phyloP scores from a whole-genome alignment of 2,329 filamentous ascomycete genomes.

The Fusarium clavum region DNA sequence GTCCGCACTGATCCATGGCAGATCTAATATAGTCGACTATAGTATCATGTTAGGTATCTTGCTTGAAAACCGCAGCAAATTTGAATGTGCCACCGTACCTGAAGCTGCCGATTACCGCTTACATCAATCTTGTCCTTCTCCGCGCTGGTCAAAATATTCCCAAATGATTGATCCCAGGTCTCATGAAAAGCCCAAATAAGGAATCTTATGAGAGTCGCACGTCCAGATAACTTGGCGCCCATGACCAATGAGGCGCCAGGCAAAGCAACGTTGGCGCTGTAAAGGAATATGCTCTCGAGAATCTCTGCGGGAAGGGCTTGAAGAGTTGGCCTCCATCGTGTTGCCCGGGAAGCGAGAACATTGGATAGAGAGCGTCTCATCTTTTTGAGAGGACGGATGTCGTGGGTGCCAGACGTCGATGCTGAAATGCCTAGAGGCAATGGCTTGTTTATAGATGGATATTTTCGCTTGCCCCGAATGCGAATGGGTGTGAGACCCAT shows the following conservation, averaged over 20 bases:
- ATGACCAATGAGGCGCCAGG: slow-evolving; percentile 58
- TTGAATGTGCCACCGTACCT: slow-evolving; percentile 52
- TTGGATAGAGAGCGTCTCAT: slow-evolving; percentile 47
- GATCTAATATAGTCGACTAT: slow-evolving; percentile 58
- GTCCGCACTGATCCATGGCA: slow-evolving; percentile 59
- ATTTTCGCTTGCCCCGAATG: slow-evolving; percentile 64
- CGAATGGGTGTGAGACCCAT: slow-evolving; percentile 64
- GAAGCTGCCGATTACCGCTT: slow-evolving; percentile 56
- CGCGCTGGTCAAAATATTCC: slow-evolving; percentile 37
- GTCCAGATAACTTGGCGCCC: slow-evolving; percentile 59
- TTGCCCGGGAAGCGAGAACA: slow-evolving; percentile 47
- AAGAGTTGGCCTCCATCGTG: slow-evolving; percentile 44
- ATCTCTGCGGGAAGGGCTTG: slow-evolving; percentile 63
- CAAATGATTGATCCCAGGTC: slow-evolving; percentile 56
- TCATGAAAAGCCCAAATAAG: slow-evolving; percentile 53
- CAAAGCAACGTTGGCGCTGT: slow-evolving; percentile 62
- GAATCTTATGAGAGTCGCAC: slow-evolving; percentile 53
- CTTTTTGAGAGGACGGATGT: slow-evolving; percentile 37
- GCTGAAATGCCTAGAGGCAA: slow-evolving; percentile 5
- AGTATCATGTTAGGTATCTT: slow-evolving; percentile 12
- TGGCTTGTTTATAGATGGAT: slow-evolving; percentile 29
- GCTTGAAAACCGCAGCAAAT: neutral
- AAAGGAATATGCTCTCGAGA: slow-evolving; percentile 64
- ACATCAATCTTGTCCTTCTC: slow-evolving; percentile 5
- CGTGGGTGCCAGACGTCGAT: neutral